Base-by-base conservation (phyloP, 1,139 yeast genomes). In the Lodderomyces orthopsilosis region DNA sequence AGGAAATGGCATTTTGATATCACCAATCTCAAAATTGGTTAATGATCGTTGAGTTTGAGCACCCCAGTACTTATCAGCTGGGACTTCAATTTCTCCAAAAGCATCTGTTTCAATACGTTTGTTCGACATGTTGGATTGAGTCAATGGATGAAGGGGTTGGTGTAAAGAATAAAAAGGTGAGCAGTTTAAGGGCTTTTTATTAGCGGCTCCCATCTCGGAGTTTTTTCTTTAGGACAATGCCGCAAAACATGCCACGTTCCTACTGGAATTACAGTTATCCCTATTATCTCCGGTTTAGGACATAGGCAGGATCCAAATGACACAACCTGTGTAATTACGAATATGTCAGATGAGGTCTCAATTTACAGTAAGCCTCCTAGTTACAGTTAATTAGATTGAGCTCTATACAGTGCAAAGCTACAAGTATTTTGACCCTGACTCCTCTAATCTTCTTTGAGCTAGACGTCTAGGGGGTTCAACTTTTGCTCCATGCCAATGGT, bases 1-100 rank as follows among this genome's bases (percentile, higher is more conserved):
- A 17, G 96, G 95, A 54, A 80, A 81, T 35, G 96, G 96, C 81
- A 90, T 82, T 54, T 85, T 79, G 17, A 77, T 73, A 44, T 95
- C 96, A 51, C 97, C 97, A 59, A 90, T 90, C 64, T 87, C 84
- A 74, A 90, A 90, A 76, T 90, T 90, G 66, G 82, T 85, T 55
- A 81, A 74, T 21, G 96, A 82, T 64, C 91, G 79, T 67, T 89
- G 95, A 48, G 96, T 89, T 69, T 90, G 97, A 34, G 96, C 96
- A 48, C 97, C 96, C 91, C 94, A 89, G 74, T 88, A 88, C 62
- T 79, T 81, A 57, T 84, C 76, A 47, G 77, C 69, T 42, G 88
- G 90, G 38, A 88, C 96, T 56, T 84, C 84, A 58, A 90, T 83
- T 59, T 86, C 94, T 52, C 96, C 96, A 58, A 89, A 89, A 42